Conservation (phyloP, 495 filamentous ascomycete genomes). For the Annulohypoxylon nitens region DNA sequence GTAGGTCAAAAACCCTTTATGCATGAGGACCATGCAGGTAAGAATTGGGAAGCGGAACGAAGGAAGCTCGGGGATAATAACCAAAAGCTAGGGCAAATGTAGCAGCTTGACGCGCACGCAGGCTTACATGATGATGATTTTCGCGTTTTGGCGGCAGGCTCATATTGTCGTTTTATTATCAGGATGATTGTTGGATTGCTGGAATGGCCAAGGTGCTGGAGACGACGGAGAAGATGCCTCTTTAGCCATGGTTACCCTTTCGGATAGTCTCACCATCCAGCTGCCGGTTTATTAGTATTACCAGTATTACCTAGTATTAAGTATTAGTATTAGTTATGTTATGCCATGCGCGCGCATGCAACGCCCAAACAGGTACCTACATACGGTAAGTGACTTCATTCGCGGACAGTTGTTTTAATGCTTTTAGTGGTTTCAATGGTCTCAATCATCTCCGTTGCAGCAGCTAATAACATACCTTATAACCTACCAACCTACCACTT, state of each 20-base stretch:
- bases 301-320: too few species aligned
- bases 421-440: not conserved
- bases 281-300: slow-evolving; percentile 18
- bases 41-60: slow-evolving; percentile 36
- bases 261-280: slow-evolving; percentile 19
- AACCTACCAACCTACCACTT: not conserved
- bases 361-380: not conserved
- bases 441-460: not conserved
- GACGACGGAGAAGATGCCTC: slow-evolving; percentile 24
- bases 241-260: slow-evolving; percentile 27
- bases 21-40: slow-evolving; percentile 43
- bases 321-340: slow-evolving; percentile 13
- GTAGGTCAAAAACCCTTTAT: slow-evolving; percentile 36
- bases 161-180: slow-evolving; percentile 31
- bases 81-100: slow-evolving; percentile 25
- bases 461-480: slow-evolving; percentile 2
- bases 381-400: slow-evolving; percentile 16
- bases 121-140: slow-evolving; percentile 40
- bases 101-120: slow-evolving; percentile 37
- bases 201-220: not conserved
- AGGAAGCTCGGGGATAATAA: slow-evolving; percentile 35
- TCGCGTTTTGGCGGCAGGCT: slow-evolving; percentile 36
- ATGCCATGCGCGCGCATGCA: not conserved
- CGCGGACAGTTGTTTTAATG: not conserved
- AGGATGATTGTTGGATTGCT: slow-evolving; percentile 20